Percentiles rank a stretch among this genome's conserved stretches.
These are phyloP conservation scores for Fusarium phyllophilum DNA, from an alignment of 2,329 filamentous ascomycete species.

Conservation along the genomic window DNA sequence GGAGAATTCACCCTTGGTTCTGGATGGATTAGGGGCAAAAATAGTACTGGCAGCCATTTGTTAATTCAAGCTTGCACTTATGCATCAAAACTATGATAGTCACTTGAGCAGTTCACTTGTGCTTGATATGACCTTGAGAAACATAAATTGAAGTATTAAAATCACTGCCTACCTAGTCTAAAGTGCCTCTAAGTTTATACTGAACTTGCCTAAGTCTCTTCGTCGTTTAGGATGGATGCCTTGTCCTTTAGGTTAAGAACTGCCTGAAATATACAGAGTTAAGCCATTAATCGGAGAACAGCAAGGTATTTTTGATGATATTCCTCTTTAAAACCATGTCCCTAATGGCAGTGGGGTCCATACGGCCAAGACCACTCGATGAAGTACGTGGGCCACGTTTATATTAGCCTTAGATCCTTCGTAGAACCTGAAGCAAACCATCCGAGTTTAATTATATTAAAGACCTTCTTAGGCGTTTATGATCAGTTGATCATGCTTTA, in stretches of 20 bases:
- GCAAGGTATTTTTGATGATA: background rate
- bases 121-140: background rate
- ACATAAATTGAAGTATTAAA: background rate
- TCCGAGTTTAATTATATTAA: background rate
- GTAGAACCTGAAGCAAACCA: background rate
- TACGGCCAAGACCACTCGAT: background rate
- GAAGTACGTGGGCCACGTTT: background rate
- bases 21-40: too few species aligned
- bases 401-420: background rate
- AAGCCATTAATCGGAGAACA: fast-evolving
- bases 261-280: background rate
- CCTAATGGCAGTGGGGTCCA: background rate
- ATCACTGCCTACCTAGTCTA: too few species aligned
- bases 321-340: background rate
- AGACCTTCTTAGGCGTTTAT: background rate
- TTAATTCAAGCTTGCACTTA: background rate
- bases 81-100: too few species aligned
- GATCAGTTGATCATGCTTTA: background rate
- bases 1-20: background rate
- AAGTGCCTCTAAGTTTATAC: background rate
- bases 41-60: background rate
- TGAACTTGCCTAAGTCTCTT: background rate
- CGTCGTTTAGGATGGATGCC: background rate
- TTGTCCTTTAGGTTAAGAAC: too few species aligned
- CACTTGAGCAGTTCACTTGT: background rate